Evolutionary conservation across 805 yeast genomes (phyloP).

Genomic region (Cyberlindnera bimundalis): DNA sequence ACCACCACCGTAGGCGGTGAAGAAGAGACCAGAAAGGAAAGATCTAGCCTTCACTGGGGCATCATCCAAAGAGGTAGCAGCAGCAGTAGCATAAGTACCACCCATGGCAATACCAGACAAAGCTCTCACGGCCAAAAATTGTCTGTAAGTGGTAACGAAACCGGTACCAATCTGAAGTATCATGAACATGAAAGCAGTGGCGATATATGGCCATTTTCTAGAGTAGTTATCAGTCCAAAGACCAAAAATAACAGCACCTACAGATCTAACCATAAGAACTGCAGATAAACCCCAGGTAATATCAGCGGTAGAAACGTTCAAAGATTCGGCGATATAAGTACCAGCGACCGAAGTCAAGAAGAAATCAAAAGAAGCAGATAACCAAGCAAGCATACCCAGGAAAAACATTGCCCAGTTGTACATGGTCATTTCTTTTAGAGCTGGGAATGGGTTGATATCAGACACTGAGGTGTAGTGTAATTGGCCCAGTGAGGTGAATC

Average conservation of each 20-base stretch:
- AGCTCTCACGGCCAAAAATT: constrained; percentile 61
- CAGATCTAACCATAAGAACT: constrained; percentile 67
- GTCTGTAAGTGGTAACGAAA: constrained; percentile 51
- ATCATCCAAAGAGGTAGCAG: constrained; percentile 54
- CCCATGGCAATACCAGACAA: constrained; percentile 58
- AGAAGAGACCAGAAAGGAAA: constrained; percentile 57
- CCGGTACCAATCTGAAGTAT: constrained; percentile 65
- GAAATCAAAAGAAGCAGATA: constrained; percentile 71
- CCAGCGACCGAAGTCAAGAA: constrained; percentile 61
- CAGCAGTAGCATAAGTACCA: constrained; percentile 43
- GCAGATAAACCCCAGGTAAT: constrained; percentile 74
- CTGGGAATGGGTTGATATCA: constrained; percentile 42
- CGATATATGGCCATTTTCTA: constrained; percentile 64
- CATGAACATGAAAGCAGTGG: constrained; percentile 48
- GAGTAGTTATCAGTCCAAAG: constrained; percentile 59
- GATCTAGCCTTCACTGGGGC: constrained; percentile 61
- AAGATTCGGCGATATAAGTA: constrained; percentile 46
- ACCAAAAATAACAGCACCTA: constrained; percentile 70
- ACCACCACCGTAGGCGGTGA: constrained; percentile 61
- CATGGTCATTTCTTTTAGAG: constrained; percentile 34
- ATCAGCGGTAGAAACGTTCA: constrained; percentile 43
- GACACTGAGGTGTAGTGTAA: constrained; percentile 22
- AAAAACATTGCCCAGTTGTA: constrained; percentile 55
- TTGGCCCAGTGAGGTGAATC: constrained; percentile 26
- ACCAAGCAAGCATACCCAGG: constrained; percentile 64